These are phyloP conservation scores for Hyphopichia fennica DNA, from an alignment of 1,139 yeast species.

Conservation along the genomic window DNA sequence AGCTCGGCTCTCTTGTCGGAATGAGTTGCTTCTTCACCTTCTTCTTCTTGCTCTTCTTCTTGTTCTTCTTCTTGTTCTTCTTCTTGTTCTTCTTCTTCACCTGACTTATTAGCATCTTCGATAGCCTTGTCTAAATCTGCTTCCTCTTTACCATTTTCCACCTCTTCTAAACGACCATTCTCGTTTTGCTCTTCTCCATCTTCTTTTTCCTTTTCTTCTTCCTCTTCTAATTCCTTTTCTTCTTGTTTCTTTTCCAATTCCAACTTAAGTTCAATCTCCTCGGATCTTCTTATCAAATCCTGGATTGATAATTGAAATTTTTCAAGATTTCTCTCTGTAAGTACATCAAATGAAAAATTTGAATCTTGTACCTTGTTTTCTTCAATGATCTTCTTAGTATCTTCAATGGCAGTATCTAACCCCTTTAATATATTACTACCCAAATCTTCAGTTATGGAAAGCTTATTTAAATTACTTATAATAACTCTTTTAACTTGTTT, in stretches of 20 bases:
- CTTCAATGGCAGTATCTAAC: slow-evolving; percentile 32
- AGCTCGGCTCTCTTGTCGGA: slow-evolving; percentile 15
- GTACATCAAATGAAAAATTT: slow-evolving; percentile 41
- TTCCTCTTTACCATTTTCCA: slow-evolving; percentile 7
- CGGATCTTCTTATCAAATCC: slow-evolving; percentile 27
- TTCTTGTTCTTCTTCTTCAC: too few species aligned
- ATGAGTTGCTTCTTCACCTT: slow-evolving; percentile 3
- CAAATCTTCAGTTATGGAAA: slow-evolving; percentile 33
- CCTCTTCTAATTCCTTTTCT: slow-evolving; percentile 9
- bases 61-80: slow-evolving; percentile 4
- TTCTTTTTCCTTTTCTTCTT: slow-evolving; percentile 4
- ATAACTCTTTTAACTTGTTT: slow-evolving; percentile 58
- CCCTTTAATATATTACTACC: slow-evolving; percentile 33
- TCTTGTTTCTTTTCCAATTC: slow-evolving; percentile 5
- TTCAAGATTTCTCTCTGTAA: slow-evolving; percentile 47
- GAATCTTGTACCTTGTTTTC: slow-evolving; percentile 20
- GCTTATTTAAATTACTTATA: slow-evolving; percentile 51
- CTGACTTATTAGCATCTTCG: slow-evolving; percentile 2
- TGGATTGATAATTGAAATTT: slow-evolving; percentile 37
- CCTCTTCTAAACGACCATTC: neutral
- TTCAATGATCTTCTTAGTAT: slow-evolving; percentile 28
- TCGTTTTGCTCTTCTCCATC: slow-evolving; percentile 5
- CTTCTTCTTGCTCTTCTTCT: slow-evolving; percentile 9
- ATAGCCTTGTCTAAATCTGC: slow-evolving; percentile 7
- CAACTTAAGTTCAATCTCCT: slow-evolving; percentile 16